phyloP scores from a whole-genome alignment of 768 basidiomycete species.

The Leucocoprinus sp. region DNA sequence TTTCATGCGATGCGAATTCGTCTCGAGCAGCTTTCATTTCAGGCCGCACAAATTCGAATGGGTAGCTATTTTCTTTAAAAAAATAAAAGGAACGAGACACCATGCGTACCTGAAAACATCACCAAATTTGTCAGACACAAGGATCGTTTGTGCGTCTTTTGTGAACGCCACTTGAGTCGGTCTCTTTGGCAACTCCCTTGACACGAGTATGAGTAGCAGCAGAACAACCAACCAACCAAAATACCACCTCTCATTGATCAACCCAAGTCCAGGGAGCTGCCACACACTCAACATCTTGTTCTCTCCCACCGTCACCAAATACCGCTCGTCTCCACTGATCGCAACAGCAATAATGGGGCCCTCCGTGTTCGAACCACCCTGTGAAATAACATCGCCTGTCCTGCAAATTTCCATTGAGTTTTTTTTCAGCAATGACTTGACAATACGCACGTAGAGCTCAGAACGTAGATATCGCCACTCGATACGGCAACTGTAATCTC shows the following conservation, averaged over 20 bases:
- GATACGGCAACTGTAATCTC: constrained; percentile 47
- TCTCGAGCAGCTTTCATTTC: constrained; percentile 18
- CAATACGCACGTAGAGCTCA: constrained; percentile 43
- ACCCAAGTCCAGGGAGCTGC: constrained; percentile 45
- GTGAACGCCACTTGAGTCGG: constrained; percentile 66
- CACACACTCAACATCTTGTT: constrained; percentile 80
- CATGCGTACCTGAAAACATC: constrained; percentile 74
- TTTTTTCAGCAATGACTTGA: constrained; percentile 9
- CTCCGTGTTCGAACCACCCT: constrained; percentile 18
- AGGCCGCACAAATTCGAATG: constrained; percentile 35
- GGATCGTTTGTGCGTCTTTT: constrained; percentile 49
- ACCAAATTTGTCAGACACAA: constrained; percentile 92
- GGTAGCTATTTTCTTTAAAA: constrained; percentile 57
- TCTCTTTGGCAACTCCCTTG: constrained; percentile 77
- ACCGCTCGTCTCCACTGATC: constrained; percentile 32
- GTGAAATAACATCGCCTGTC: constrained; percentile 40
- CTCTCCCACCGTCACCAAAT: constrained; percentile 62
- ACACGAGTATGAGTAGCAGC: neutral
- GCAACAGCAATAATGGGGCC: constrained; percentile 49
- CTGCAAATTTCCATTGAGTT: too few relatives aligned
- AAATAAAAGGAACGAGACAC: constrained; percentile 3
- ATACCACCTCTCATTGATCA: constrained; percentile 54
- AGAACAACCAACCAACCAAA: neutral
- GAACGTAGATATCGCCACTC: constrained; percentile 56
- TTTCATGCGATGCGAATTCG: constrained; percentile 53